Base-by-base conservation (phyloP, 2,329 filamentous ascomycete genomes). In the Colletotrichum sp. region DNA sequence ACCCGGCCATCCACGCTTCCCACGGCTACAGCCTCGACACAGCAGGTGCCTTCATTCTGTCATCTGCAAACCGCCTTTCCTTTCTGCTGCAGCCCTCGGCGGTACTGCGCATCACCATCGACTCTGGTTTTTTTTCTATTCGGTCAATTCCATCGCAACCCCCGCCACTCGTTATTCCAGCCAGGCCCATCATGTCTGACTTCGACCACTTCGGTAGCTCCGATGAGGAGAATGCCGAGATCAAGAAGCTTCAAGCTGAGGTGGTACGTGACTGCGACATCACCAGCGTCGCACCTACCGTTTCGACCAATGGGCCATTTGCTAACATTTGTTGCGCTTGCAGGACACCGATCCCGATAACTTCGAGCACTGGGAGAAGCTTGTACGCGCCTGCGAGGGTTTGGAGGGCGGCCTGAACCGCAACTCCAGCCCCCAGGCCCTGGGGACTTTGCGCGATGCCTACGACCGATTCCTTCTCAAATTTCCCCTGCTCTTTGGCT, bases 381-480 rank as follows among this genome's bases (percentile, higher is more conserved):
- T 99, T 72, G 93, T 98, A 79, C 93, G 93, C 80, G 93, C 93
- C 66, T 95, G 94, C 79, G 95, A 98, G 84, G 89, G 90, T 67
- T 93, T 98, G 78, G 97, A 99, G 83, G 96, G 96, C 77, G 97
- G 96, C 73, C 91, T 99, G 78, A 98, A 98, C 84, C 94, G 97
- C 80, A 99, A 99, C 86, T 99, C 97, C 57, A 98, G 95, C 83
- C 96, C 97, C 1, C 95, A 98, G 82, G 95, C 97, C 32, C 96
- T 99, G 80, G 93, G 95, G 24, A 93, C 95, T 13, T 94, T 96
- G 72, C 94, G 97, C 85, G 93, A 95, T 84, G 92, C 95, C 77
- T 99, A 98, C 88, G 96, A 99, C 84, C 92, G 94, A 64, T 98
- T 99, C 83, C 93, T 99, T 26, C 92, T 95, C 77, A 98, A 98